Conservation (phyloP, 1,284 basidiomycete genomes). For the Schizophyllum commune region DNA sequence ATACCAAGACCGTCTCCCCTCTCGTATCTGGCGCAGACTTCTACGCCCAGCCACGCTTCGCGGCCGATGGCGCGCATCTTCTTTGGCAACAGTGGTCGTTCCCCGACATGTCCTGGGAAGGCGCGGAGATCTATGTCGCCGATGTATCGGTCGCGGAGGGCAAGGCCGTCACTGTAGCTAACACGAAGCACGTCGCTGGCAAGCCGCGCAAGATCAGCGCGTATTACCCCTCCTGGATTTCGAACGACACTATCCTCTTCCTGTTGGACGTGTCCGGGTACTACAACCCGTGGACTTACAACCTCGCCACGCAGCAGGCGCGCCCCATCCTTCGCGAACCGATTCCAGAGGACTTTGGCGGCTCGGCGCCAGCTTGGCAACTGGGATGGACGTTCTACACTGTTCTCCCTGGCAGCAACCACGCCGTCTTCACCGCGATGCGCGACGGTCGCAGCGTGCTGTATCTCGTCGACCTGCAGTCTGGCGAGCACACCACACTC, state of each 20-base stretch:
- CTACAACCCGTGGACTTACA: conserved; percentile 60
- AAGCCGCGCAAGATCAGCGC: conserved; percentile 38
- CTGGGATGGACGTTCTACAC: conserved; percentile 45
- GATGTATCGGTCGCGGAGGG: conserved; percentile 23
- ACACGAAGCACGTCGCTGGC: conserved; percentile 38
- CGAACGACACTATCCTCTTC: conserved; percentile 53
- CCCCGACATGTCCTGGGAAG: conserved; percentile 83
- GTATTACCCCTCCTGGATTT: conserved; percentile 53
- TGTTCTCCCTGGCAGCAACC: conserved; percentile 35
- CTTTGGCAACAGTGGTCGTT: conserved; percentile 71
- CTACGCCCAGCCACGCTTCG: conserved; percentile 57
- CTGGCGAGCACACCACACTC: conserved; percentile 19
- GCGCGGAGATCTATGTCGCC: conserved; percentile 51
- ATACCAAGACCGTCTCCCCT: conserved; percentile 29
- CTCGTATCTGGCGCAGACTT: conserved; percentile 59
- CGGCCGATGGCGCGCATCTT: conserved; percentile 56
- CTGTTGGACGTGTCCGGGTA: conserved; percentile 63
- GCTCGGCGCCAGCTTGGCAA: conserved; percentile 42
- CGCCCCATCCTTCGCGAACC: conserved; percentile 37
- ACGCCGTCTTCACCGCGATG: conserved; percentile 38
- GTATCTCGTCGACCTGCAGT: conserved; percentile 37
- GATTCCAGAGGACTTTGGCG: conserved; percentile 49
- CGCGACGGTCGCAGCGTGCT: conserved; percentile 42
- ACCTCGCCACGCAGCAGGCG: conserved; percentile 24
- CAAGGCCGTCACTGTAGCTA: conserved; percentile 24